A percentile compares a stretch with the other conserved stretches of the same genome.
Conservation (phyloP, 2,329 filamentous ascomycete genomes). For the Aspergillus spinulosporus region DNA sequence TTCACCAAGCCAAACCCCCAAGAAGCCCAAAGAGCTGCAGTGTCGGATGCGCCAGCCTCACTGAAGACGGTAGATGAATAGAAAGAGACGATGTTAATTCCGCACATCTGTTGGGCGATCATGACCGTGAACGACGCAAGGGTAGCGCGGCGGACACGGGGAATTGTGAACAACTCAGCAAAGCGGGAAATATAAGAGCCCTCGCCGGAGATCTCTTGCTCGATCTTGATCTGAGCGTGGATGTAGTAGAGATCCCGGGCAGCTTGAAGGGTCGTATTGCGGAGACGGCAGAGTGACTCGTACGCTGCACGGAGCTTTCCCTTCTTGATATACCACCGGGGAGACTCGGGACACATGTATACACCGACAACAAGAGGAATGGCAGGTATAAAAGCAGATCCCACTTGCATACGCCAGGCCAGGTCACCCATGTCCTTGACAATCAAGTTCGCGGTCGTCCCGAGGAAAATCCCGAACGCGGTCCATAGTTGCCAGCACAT, state of each 20-base stretch:
- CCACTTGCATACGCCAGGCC: conserved; percentile 65
- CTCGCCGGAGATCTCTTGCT: conserved; percentile 43
- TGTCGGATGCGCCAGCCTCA: conserved; percentile 57
- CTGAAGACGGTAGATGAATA: conserved; percentile 64
- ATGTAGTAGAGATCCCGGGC: conserved; percentile 65
- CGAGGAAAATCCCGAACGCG: conserved; percentile 66
- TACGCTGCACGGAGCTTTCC: conserved; percentile 62
- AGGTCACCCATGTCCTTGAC: conserved; percentile 61
- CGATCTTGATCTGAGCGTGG: conserved; percentile 52
- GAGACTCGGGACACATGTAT: conserved; percentile 65
- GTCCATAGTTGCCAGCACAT: conserved; percentile 58
- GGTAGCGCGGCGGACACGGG: conserved; percentile 60
- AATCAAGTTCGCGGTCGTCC: conserved; percentile 64
- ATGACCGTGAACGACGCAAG: conserved; percentile 77
- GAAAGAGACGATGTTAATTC: conserved; percentile 74
- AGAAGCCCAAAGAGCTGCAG: conserved; percentile 61
- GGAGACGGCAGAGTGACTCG: conserved; percentile 56
- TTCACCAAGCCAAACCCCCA: conserved; percentile 67
- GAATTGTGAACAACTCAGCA: conserved; percentile 51
- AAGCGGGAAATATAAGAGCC: conserved; percentile 64
- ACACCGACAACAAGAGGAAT: conserved; percentile 60
- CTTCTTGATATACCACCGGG: conserved; percentile 69
- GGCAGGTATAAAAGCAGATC: conserved; percentile 65
- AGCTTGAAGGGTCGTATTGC: conserved; percentile 61
- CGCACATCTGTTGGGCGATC: conserved; percentile 73